Percentiles rank a stretch among this genome's conserved stretches.
phyloP scores from a whole-genome alignment of 1,284 basidiomycete genomes.

The Puccinia polysora region DNA sequence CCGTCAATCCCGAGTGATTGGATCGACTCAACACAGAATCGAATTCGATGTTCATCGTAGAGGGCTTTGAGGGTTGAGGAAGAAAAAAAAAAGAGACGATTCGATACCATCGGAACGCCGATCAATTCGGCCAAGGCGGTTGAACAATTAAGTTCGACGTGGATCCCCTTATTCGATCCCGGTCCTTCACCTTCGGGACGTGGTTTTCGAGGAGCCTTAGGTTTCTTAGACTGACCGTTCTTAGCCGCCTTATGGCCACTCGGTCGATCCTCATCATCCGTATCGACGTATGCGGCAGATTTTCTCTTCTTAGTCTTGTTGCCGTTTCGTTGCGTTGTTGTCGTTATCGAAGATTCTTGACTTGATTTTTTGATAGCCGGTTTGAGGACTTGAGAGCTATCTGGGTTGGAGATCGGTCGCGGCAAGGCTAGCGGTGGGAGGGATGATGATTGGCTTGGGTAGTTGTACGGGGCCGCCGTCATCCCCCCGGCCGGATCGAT shows the following conservation, averaged over 20 bases:
- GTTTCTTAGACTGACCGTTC: conserved; percentile 6
- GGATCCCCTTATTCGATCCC: conserved; percentile 6
- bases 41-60: not conserved
- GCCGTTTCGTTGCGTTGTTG: not conserved
- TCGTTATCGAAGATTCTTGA: not conserved
- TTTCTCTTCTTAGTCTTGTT: conserved; percentile 12
- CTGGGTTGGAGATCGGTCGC: not conserved
- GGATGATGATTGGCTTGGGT: conserved; percentile 7
- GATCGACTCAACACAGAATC: not conserved
- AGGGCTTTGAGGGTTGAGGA: not conserved
- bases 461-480: not conserved
- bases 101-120: conserved; percentile 22
- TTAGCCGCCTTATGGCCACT: not conserved
- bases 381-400: not conserved
- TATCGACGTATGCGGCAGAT: conserved; percentile 24
- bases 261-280: conserved; percentile 15
- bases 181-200: conserved; percentile 10
- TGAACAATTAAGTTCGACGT: conserved; percentile 37
- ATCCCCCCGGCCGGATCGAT: not conserved
- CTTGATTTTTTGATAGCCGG: not conserved
- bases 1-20: not conserved
- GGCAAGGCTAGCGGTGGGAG: conserved; percentile 16
- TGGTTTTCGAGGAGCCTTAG: conserved; percentile 5
- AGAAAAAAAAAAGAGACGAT: not conserved
- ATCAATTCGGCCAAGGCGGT: conserved; percentile 18